Base-by-base conservation (phyloP, 179 eudicot genomes). In the Beta corolliflora region DNA sequence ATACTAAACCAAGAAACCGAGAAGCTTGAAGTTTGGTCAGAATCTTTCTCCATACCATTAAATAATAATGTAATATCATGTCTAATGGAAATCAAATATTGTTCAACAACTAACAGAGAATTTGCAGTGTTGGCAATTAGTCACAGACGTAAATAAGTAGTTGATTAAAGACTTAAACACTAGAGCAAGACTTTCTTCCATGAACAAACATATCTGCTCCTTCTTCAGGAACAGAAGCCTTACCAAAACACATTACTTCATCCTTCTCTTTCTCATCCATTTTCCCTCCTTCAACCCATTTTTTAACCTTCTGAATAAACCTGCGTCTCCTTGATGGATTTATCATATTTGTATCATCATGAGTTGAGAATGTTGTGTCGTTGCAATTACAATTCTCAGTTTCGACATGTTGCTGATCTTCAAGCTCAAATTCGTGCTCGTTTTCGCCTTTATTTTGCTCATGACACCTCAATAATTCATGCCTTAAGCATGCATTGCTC, bases 201-300 rank as follows among this genome's bases (percentile, higher is more conserved):
- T 70, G 84, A 76, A 81, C 76, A 74, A 64, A 80, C 10, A 14
- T 11, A 41, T 86, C 85, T 9, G 80, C 81, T 18, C 77, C 75
- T 56, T 86, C 86, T 50, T 75, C 84, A 79, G 55, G 71, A 79
- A 23, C 81, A 65, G 77, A 80, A 80, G 72, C 67, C 71, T 83
- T 65, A 36, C 84, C 84, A 71, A 84, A 75, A 76, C 88, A 77
- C 85, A 82, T 86, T 7, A 44, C 59, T 61, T 85, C 86, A 75
- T 80, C 60, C 55, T 87, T 86, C 21, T 83, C 80, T 65, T 83
- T 85, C 7, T 84, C 88, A 23, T 83, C 89, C 45, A 46, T 12
- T 73, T 84, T 86, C 1, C 88, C 86, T 71, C 92, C 91, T 54
- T 92, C 91, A 45, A 92, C 91, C 93, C 91, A 92, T 84, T 66